A percentile compares a stretch with the other conserved stretches of the same genome.
Conservation (phyloP, 1,284 basidiomycete species). For the Trametes pubescens region DNA sequence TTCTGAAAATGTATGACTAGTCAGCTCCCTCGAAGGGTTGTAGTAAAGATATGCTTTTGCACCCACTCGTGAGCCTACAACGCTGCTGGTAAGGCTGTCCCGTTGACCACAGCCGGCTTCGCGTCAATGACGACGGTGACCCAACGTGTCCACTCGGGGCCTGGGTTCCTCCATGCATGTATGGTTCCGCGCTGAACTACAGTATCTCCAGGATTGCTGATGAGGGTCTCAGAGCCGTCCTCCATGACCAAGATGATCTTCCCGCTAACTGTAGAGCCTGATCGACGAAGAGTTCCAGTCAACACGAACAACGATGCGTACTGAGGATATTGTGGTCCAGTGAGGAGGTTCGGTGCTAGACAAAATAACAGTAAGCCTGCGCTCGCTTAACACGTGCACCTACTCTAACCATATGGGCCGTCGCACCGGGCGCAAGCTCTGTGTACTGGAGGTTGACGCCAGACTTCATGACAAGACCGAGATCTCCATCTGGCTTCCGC, state of each 20-base stretch:
- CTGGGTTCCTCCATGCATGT: conserved; percentile 70
- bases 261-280: conserved; percentile 53
- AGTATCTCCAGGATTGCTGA: conserved; percentile 63
- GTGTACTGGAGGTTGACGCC: conserved; percentile 62
- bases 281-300: not conserved
- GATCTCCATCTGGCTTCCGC: conserved; percentile 48
- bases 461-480: conserved; percentile 54
- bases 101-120: conserved; percentile 58
- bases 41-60: not conserved
- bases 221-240: conserved; percentile 61
- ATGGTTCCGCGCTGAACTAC: conserved; percentile 66
- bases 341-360: conserved; percentile 56
- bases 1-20: not conserved
- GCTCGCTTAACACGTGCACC: not conserved
- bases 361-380: not conserved
- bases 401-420: conserved; percentile 55
- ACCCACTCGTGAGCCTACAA: not conserved
- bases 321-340: conserved; percentile 69
- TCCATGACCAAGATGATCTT: conserved; percentile 63
- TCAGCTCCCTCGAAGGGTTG: not conserved
- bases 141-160: conserved; percentile 60
- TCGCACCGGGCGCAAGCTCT: conserved; percentile 62
- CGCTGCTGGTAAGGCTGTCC: conserved; percentile 48
- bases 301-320: conserved; percentile 38
- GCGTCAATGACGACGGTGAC: conserved; percentile 62